These are phyloP conservation scores for Biscogniauxia mediterranea DNA, from an alignment of 2,329 filamentous ascomycete genomes.

Conservation along the genomic window DNA sequence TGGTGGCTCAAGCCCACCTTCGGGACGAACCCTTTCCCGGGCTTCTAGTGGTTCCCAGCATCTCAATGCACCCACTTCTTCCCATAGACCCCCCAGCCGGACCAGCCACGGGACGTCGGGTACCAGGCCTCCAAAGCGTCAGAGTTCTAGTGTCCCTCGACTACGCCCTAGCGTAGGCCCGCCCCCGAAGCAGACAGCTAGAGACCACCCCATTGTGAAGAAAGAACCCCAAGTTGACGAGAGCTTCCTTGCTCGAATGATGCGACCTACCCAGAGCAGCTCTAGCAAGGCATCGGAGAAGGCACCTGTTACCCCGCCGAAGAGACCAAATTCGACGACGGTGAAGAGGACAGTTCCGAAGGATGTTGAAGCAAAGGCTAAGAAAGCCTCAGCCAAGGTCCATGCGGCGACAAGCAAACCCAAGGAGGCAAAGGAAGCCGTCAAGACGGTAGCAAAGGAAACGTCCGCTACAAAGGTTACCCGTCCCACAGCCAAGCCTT, in stretches of 20 bases:
- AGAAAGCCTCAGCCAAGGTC: constrained; percentile 26
- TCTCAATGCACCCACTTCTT: constrained; percentile 20
- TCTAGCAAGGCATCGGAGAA: constrained; percentile 68
- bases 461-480: constrained; percentile 25
- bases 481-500: constrained; percentile 20
- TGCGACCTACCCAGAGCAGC: constrained; percentile 70
- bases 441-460: constrained; percentile 19
- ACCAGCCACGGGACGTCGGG: constrained; percentile 37
- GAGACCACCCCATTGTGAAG: constrained; percentile 46
- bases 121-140: constrained; percentile 40
- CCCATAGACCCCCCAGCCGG: constrained; percentile 46
- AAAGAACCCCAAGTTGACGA: constrained; percentile 61
- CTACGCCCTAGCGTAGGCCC: constrained; percentile 54
- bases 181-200: constrained; percentile 56
- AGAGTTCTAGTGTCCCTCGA: constrained; percentile 45
- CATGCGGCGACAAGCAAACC: constrained; percentile 24
- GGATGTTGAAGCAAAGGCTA: constrained; percentile 23
- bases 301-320: constrained; percentile 47
- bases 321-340: constrained; percentile 31
- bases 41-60: constrained; percentile 38
- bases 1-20: constrained; percentile 24
- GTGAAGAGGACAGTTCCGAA: constrained; percentile 19
- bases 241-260: constrained; percentile 77
- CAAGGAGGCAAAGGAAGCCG: constrained; percentile 18
- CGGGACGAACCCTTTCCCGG: constrained; percentile 42